Evolutionary conservation across 352 stramenopile species (phyloP).

Genomic region (Phytopythium chamaehyphon): DNA sequence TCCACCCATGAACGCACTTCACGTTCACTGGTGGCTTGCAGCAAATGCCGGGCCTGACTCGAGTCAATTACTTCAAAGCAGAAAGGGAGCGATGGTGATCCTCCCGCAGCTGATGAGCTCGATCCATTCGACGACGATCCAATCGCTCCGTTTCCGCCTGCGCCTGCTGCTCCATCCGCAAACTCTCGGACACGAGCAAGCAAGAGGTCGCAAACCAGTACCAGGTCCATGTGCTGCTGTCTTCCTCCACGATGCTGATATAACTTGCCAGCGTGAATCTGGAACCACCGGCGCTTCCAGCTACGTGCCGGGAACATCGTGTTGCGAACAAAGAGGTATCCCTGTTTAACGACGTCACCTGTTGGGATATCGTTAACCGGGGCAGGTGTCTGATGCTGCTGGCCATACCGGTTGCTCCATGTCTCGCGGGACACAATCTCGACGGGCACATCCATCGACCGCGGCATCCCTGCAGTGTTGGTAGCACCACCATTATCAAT

Average conservation of each 20-base stretch:
- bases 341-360: constrained; percentile 61
- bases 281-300: constrained; percentile 86
- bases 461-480: constrained; percentile 15
- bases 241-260: constrained; percentile 44
- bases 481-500: neutral
- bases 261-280: constrained; percentile 83
- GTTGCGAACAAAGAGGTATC: constrained; percentile 84
- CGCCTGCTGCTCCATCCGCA: constrained; percentile 44
- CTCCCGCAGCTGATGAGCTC: neutral
- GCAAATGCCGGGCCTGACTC: constrained; percentile 67
- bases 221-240: constrained; percentile 74
- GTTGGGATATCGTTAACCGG: neutral
- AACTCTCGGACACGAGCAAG: constrained; percentile 73
- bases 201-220: constrained; percentile 78
- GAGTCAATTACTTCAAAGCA: constrained; percentile 78
- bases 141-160: neutral
- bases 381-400: neutral
- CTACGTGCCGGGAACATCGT: constrained; percentile 76
- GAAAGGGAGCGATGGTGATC: constrained; percentile 9
- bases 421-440: constrained; percentile 78
- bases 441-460: constrained; percentile 59
- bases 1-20: constrained; percentile 85
- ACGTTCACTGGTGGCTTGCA: constrained; percentile 68
- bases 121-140: neutral
- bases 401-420: constrained; percentile 33